Evolutionary conservation across 1,284 basidiomycete genomes (phyloP).

Genomic region (Mycosarcoma maydis): DNA sequence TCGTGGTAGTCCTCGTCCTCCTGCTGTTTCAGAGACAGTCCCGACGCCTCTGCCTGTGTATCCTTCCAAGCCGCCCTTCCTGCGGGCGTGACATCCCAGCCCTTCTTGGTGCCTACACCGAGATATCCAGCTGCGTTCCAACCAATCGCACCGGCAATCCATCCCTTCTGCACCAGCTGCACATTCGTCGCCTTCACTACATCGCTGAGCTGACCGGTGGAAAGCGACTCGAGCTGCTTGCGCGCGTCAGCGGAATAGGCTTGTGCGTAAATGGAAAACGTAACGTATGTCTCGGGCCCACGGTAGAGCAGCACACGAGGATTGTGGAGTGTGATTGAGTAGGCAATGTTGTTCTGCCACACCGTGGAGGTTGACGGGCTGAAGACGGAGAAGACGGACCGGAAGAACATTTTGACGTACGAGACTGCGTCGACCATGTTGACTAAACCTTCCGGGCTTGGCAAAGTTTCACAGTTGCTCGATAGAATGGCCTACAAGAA

Average conservation of each 20-base stretch:
- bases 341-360: conserved; percentile 44
- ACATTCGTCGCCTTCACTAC: conserved; percentile 36
- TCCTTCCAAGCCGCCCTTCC: conserved; percentile 38
- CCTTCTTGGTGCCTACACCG: conserved; percentile 43
- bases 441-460: too few species aligned
- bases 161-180: conserved; percentile 52
- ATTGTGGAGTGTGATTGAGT: conserved; percentile 51
- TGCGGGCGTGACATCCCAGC: conserved; percentile 48
- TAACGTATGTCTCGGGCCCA: conserved; percentile 51
- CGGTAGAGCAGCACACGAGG: conserved; percentile 52
- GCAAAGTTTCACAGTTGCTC: too few species aligned
- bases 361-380: conserved; percentile 38
- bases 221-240: conserved; percentile 28
- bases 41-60: conserved; percentile 18
- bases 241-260: conserved; percentile 40
- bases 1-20: conserved; percentile 47
- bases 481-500: too few species aligned
- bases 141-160: conserved; percentile 53
- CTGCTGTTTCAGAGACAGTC: conserved; percentile 19
- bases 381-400: conserved; percentile 40
- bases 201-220: conserved; percentile 9
- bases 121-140: conserved; percentile 50
- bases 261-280: conserved; percentile 47
- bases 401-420: conserved; percentile 47
- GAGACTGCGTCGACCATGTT: conserved; percentile 43